Conservation (phyloP, 345 rosid genomes). For the thale cress (Arabidopsis thaliana) region DNA sequence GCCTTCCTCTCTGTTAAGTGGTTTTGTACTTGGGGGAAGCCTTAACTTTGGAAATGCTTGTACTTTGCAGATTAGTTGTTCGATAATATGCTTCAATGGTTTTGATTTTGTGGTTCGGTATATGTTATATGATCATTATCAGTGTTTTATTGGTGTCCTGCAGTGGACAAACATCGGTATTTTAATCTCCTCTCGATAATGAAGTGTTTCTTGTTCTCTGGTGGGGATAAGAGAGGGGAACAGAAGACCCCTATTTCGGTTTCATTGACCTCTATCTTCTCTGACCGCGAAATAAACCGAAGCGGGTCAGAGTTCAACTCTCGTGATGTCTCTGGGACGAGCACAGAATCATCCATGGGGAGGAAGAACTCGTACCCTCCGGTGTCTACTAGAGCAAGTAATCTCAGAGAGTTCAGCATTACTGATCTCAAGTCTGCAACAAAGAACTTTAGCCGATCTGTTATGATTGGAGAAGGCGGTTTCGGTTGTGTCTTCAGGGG, state of each 20-base stretch:
- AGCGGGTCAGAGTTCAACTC: constrained; percentile 71
- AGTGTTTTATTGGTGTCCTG: constrained; percentile 34
- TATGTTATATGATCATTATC: constrained; percentile 16
- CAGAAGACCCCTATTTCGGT: constrained; percentile 51
- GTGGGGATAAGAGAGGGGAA: constrained; percentile 63
- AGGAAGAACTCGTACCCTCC: constrained; percentile 60
- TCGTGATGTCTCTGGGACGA: constrained; percentile 57
- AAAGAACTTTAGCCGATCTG: constrained; percentile 82
- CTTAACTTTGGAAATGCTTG: background rate
- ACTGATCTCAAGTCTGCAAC: constrained; percentile 83
- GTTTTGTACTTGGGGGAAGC: background rate
- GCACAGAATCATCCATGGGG: constrained; percentile 65
- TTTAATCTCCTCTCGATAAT: constrained; percentile 47
- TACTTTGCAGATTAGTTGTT: constrained; percentile 23
- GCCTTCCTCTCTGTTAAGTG: background rate
- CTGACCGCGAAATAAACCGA: constrained; percentile 57
- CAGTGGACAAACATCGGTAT: constrained; percentile 38
- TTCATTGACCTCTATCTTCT: constrained; percentile 47
- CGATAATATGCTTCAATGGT: constrained; percentile 24
- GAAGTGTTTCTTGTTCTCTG: constrained; percentile 76
- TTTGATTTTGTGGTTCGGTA: background rate
- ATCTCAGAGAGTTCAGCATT: constrained; percentile 74
- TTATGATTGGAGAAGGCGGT: constrained; percentile 93
- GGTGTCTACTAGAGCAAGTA: constrained; percentile 58
- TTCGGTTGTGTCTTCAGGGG: constrained; percentile 89